Base-by-base conservation (phyloP, 2,329 filamentous ascomycete genomes). In the Orbilia oligospora region DNA sequence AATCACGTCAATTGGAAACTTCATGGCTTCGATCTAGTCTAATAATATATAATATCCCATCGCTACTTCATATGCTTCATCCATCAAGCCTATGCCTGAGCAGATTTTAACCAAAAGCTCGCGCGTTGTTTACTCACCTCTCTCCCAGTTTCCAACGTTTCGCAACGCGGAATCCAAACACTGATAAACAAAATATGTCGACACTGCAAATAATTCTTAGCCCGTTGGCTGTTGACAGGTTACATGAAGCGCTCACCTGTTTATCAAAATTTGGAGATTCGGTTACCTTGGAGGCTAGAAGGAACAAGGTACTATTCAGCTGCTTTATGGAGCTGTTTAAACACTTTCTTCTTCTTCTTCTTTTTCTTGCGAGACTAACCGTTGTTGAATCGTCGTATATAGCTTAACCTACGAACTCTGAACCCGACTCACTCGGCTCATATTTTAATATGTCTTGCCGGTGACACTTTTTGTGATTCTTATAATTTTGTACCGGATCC, bases 221-320 rank as follows among this genome's bases (percentile, higher is more conserved):
- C 51, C 86, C 87, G 53, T 85, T 87, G 75, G 86, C 87, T n/a
- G 85, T 86, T 8, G 84, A 85, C 10, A 85, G 84, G 48, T 80
- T 88, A 2, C 86, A 88, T 80, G 87, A 88, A 77, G 81, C 86
- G 6, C 84, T 88, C 18, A 82, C 84, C 3, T 88, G 87, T 81
- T 84, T 88, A 3, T 85, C 86, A 53, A 88, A 88, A 81, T 73
- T 88, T 83, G 86, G 86, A 81, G 87, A 88, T 78, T 85, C 85
- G 3, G 86, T 88, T 12, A 86, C 86, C 16, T 84, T 88, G 66
- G 87, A 88, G 81, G 87, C 87, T 68, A 84, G 85, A 80, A 84
- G 83, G 75, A 87, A 87, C 77, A 86, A 85, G 83, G 87, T 86
- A 83, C 6, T 36, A 9, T 36, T 36, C 33, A 9, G 6, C 33